These are phyloP conservation scores for Arthrobotrys iridis DNA, from an alignment of 2,329 filamentous ascomycete species.

Conservation along the genomic window DNA sequence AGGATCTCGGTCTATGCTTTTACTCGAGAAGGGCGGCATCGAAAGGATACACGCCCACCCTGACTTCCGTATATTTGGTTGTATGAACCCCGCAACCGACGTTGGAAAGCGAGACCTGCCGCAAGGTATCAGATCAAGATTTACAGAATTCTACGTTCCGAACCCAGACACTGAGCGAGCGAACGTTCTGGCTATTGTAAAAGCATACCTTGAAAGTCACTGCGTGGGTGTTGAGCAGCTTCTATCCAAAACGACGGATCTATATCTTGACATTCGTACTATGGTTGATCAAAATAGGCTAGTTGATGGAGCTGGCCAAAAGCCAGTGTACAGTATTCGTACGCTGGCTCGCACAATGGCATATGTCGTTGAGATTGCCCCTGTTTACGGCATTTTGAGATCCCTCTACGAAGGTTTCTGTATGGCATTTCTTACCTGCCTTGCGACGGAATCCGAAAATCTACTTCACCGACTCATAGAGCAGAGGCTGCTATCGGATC, in stretches of 20 bases:
- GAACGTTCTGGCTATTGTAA: conserved; percentile 86
- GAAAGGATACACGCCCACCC: conserved; percentile 89
- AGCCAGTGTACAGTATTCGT: conserved; percentile 94
- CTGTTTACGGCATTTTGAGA: conserved; percentile 83
- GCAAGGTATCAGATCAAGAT: conserved; percentile 85
- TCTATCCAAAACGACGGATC: conserved; percentile 29
- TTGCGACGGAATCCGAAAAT: conserved; percentile 82
- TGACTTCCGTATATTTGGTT: conserved; percentile 94
- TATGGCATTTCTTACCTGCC: conserved; percentile 94
- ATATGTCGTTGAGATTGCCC: conserved; percentile 85
- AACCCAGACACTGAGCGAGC: conserved; percentile 88
- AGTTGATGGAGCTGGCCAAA: conserved; percentile 94
- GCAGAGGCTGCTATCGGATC: conserved; percentile 33
- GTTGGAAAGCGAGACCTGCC: conserved; percentile 95
- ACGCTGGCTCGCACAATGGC: conserved; percentile 89
- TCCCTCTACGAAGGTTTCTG: conserved; percentile 94
- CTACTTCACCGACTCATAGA: conserved; percentile 81
- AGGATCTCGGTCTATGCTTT: conserved; percentile 79
- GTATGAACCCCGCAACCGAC: conserved; percentile 99
- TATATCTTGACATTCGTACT: conserved; percentile 84
- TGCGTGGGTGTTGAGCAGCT: conserved; percentile 80
- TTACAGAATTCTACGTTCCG: conserved; percentile 94
- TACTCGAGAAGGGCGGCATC: conserved; percentile 93
- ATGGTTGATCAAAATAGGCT: conserved; percentile 82
- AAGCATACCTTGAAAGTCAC: conserved; percentile 81